Conservation (phyloP, 163 green algal species). For the Prototheca cutis region DNA sequence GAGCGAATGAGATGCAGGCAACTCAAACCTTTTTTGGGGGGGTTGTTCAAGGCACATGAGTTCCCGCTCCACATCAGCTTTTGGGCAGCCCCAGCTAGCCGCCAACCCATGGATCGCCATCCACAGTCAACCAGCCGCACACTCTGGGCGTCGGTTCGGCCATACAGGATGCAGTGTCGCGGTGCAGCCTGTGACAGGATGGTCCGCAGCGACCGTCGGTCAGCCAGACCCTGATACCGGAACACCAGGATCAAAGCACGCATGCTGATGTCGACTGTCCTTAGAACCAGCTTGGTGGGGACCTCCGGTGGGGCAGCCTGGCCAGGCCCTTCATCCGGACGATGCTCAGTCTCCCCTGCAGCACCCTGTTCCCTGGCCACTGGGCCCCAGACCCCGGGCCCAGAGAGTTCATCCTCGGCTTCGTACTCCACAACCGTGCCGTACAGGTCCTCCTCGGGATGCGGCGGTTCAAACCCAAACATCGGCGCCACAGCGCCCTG, state of each 20-base stretch:
- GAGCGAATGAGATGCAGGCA: no score
- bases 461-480: background rate
- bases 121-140: background rate
- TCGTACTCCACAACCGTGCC: background rate
- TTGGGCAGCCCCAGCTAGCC: background rate
- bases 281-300: constrained; percentile 7
- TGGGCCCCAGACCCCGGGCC: no score
- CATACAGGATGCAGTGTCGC: constrained; percentile 49
- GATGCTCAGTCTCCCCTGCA: background rate
- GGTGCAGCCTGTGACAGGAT: constrained; percentile 55
- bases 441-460: constrained; percentile 12
- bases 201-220: constrained; percentile 49
- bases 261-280: constrained; percentile 2
- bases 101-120: background rate
- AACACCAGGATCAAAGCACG: constrained; percentile 19
- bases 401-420: background rate
- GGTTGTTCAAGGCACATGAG: no score
- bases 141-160: constrained; percentile 26
- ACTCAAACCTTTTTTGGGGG: no score
- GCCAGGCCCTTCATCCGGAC: no score
- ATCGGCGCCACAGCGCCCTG: background rate
- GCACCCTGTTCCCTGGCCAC: background rate
- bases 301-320: no score
- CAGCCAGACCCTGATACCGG: constrained; percentile 52
- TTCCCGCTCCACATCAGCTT: no score